Base-by-base conservation (phyloP, 2,329 filamentous ascomycete species). In the Lachnellula willkommii region DNA sequence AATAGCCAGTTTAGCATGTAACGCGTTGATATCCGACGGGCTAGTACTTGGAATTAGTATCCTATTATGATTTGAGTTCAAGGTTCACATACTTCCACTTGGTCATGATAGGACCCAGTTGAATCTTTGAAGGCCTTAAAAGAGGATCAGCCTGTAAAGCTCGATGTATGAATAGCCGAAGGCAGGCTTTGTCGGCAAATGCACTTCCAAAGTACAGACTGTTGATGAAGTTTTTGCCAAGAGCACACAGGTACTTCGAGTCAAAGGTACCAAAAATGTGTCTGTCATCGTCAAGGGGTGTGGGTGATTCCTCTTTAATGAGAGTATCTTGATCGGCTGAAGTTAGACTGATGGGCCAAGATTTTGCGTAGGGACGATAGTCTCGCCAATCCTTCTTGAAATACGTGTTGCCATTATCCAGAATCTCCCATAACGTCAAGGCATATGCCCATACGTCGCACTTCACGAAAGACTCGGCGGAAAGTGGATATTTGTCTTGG, bases 381-480 rank as follows among this genome's bases (percentile, higher is more conserved):
- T 20, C 8, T 28, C 26, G 6, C 28, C 47, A 35, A 20, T 28
- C 20, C 14, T 15, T 28, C 9, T 35, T 49, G 28, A 28, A 50
- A 32, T 50, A 50, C 15, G 7, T 15, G 4, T 11, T 39, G 4
- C 52, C 46, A 12, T 54, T 36, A 6, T 24, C 47, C 6, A 54
- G 35, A 20, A 43, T 49, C 22, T 54, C 52, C 46, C 46, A 54
- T 11, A 48, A 5, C n/a, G 22, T 15, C 17, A 54, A 26, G 12
- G 26, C 52, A 35, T 40, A 50, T 11, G 52, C 45, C 45, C 36
- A 54, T 15, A 50, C 24, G 48, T 54, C 52, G 36, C 52, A 54
- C n/a, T 45, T 48, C 4, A 17, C 14, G 24, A 54, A 36, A 24
- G 14, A n/a, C 14, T 26, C 24, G 8, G 36, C 11, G 11, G 20